These are phyloP conservation scores for Lunasporangiospora selenospora DNA, from an alignment of 192 early-diverging fungal species.

Conservation along the genomic window DNA sequence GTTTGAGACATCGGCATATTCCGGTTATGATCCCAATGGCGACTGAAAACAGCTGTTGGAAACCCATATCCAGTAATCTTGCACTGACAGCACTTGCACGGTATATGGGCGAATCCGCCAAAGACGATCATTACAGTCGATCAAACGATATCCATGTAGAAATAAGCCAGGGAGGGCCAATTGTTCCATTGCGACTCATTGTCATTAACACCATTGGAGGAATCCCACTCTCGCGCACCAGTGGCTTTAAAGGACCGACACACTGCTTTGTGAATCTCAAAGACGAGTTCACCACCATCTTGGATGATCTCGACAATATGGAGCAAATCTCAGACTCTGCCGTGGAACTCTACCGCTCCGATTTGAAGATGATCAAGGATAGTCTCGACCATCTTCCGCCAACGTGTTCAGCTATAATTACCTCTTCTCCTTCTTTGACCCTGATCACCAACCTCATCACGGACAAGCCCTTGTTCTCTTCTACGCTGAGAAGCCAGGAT, in stretches of 20 bases:
- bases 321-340: constrained; percentile 13
- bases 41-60: constrained; percentile 45
- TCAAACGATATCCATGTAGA: no score
- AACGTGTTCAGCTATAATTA: constrained; percentile 81
- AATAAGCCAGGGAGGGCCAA: no score
- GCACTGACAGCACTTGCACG: constrained; percentile 62
- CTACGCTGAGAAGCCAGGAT: constrained; percentile 39
- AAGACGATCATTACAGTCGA: constrained; percentile 18
- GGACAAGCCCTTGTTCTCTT: constrained; percentile 76
- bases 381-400: constrained; percentile 74
- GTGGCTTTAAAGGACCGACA: constrained; percentile 48
- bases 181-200: constrained; percentile 64
- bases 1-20: constrained; percentile 68
- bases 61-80: constrained; percentile 54
- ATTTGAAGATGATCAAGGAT: constrained; percentile 66
- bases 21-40: constrained; percentile 62
- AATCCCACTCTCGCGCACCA: constrained; percentile 58
- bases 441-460: constrained; percentile 80
- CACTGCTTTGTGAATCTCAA: constrained; percentile 84
- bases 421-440: constrained; percentile 55
- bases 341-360: constrained; percentile 24
- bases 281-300: constrained; percentile 73
- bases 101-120: constrained; percentile 21
- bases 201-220: constrained; percentile 77
- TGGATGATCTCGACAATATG: constrained; percentile 52